Evolutionary conservation across 331 rosid species (phyloP), one percentile per base, ranked within the genome.

Genomic region (Pyrus hybrid): DNA sequence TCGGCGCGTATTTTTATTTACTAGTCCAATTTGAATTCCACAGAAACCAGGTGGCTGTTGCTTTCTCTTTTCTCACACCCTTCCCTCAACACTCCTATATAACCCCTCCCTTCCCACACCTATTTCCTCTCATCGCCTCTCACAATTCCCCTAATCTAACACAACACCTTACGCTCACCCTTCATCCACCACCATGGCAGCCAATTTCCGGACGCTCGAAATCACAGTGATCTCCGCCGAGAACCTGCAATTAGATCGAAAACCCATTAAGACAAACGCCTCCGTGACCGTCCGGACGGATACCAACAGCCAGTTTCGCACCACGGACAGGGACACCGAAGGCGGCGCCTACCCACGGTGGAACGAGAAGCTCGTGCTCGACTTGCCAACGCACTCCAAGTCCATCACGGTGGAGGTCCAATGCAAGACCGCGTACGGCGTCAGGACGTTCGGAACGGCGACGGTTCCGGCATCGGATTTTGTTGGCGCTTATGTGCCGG

Each of bases 381-480:
- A 79, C 54, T 0, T 90, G 74, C 79, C 91, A 29, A 5, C 17
- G 61, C 71, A 62, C n/a, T 74, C 69, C 2, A 51, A 54, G 75
- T 68, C 65, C 61, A 2, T 83, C 33, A 80, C 87, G 0, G 64
- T 91, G 11, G 85, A 87, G 33, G 95, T 91, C 4, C 88, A 86
- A 66, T 75, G 92, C 80, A 76, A 83, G 56, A 85, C 74, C 2
- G 67, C 68, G 1, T 75, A 41, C 21, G 86, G 83, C 0, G 20
- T 12, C 37, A 80, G 73, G 12, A 75, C 81, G 1, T 45, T 91
- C 21, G 93, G 96, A 14, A 76, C 75, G n/a, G 93, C 93, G 1
- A 84, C 79, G 53, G 71, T 91, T 16, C 85, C 86, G 4, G 75
- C 83, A 14, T 76, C 90, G n/a, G 97, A 89, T 60, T 76, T 93